Conservation (phyloP, 2,329 filamentous ascomycete genomes). For the Didymella keratinophila region DNA sequence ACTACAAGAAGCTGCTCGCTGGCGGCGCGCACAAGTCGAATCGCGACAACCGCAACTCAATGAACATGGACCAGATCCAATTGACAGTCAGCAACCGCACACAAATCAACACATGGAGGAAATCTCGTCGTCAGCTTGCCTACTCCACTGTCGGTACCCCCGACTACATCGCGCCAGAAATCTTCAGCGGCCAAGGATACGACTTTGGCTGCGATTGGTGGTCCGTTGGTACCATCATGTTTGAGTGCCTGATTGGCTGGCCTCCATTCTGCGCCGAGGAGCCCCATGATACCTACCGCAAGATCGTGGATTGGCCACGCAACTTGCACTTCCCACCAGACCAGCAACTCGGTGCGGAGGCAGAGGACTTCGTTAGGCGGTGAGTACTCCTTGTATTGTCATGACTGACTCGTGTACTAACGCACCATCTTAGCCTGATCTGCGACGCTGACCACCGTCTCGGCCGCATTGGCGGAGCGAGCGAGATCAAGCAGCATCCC, state of each 20-base stretch:
- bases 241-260: constrained; percentile 98
- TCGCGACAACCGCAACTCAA: constrained; percentile 80
- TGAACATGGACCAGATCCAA: constrained; percentile 97
- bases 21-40: constrained; percentile 61
- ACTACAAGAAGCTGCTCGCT: constrained; percentile 95
- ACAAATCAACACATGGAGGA: constrained; percentile 98
- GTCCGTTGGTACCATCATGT: constrained; percentile 99
- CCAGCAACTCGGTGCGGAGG: constrained; percentile 84
- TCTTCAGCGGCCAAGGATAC: constrained; percentile 96
- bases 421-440: constrained; percentile 70
- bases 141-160: constrained; percentile 98
- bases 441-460: constrained; percentile 94
- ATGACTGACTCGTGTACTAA: constrained; percentile 31
- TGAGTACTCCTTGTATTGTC: constrained; percentile 55
- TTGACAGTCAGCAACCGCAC: constrained; percentile 96
- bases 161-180: constrained; percentile 98
- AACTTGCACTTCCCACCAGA: constrained; percentile 97
- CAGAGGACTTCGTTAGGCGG: constrained; percentile 92
- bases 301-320: constrained; percentile 98
- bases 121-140: constrained; percentile 92
- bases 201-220: constrained; percentile 99
- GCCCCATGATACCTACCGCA: constrained; percentile 95
- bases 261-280: constrained; percentile 98
- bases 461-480: constrained; percentile 79
- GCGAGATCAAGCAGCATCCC: constrained; percentile 90